A percentile compares a stretch with the other conserved stretches of the same genome.
Conservation (phyloP, 1,284 basidiomycete genomes). For the Dichomitus squalens region DNA sequence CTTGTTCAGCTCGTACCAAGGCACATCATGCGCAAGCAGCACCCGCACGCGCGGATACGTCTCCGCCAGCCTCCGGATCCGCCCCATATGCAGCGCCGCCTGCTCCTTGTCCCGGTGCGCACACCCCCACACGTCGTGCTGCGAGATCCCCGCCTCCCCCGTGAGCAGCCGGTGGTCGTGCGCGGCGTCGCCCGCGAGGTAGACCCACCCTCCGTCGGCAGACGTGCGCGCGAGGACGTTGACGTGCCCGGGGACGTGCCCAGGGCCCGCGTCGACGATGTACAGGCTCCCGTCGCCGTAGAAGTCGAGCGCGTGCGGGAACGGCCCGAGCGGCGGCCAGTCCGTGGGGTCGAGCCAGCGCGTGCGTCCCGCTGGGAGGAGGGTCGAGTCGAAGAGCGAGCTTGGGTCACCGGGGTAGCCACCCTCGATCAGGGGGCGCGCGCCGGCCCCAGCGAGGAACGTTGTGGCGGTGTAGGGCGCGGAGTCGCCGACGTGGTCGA, state of each 20-base stretch:
- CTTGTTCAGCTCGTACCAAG: constrained; percentile 52
- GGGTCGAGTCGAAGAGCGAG: constrained; percentile 35
- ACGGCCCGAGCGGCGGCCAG: neutral
- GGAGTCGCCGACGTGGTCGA: constrained; percentile 47
- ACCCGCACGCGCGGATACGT: constrained; percentile 43
- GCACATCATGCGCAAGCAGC: constrained; percentile 53
- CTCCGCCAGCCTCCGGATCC: constrained; percentile 41
- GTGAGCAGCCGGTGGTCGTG: constrained; percentile 56
- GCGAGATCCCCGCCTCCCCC: constrained; percentile 45
- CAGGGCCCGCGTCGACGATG: constrained; percentile 52
- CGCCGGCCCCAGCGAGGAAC: constrained; percentile 46
- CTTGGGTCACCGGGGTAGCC: constrained; percentile 46
- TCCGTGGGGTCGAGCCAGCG: constrained; percentile 33
- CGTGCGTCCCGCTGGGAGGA: constrained; percentile 48
- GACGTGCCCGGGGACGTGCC: constrained; percentile 56
- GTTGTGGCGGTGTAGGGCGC: constrained; percentile 47
- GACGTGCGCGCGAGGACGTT: constrained; percentile 60
- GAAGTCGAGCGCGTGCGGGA: constrained; percentile 54
- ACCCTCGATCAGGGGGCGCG: constrained; percentile 35
- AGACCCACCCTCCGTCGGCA: constrained; percentile 54
- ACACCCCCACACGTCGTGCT: constrained; percentile 34
- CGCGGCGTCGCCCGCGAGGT: constrained; percentile 56
- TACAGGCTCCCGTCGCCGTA: constrained; percentile 60
- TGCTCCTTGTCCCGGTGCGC: constrained; percentile 45
- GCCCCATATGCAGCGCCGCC: constrained; percentile 44